Conservation (phyloP, 1,284 basidiomycete species). For the Heliocybe sulcata region DNA sequence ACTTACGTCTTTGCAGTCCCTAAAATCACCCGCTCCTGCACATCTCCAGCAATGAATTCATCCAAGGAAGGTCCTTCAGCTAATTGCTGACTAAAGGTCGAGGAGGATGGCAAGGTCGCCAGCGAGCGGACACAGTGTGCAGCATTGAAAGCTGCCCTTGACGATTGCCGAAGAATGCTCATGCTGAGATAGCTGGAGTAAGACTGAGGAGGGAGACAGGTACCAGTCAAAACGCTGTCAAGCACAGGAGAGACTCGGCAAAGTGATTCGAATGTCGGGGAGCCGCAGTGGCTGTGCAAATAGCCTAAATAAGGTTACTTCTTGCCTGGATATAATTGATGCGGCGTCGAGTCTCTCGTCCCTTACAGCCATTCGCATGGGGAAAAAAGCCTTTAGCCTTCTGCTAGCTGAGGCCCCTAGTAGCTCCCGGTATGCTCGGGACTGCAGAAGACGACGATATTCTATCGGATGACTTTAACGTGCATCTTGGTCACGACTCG, state of each 20-base stretch:
- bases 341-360: too few species aligned
- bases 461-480: too few species aligned
- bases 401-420: too few species aligned
- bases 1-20: constrained; percentile 74
- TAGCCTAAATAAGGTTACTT: background rate
- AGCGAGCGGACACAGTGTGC: constrained; percentile 42
- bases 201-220: background rate
- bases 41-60: constrained; percentile 75
- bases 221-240: background rate
- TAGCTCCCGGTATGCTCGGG: too few species aligned
- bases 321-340: too few species aligned
- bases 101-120: constrained; percentile 43
- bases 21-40: constrained; percentile 61
- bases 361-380: too few species aligned
- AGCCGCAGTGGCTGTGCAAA: background rate
- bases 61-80: constrained; percentile 74
- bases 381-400: too few species aligned
- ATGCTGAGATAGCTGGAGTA: background rate
- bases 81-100: constrained; percentile 51
- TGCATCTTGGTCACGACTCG: too few species aligned
- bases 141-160: constrained; percentile 86
- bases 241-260: background rate
- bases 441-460: too few species aligned
- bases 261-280: background rate
- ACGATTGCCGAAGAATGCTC: constrained; percentile 25